Percentiles rank a stretch among this genome's conserved stretches.
Conservation (phyloP, 2,329 filamentous ascomycete species). For the Fusarium sp. region DNA sequence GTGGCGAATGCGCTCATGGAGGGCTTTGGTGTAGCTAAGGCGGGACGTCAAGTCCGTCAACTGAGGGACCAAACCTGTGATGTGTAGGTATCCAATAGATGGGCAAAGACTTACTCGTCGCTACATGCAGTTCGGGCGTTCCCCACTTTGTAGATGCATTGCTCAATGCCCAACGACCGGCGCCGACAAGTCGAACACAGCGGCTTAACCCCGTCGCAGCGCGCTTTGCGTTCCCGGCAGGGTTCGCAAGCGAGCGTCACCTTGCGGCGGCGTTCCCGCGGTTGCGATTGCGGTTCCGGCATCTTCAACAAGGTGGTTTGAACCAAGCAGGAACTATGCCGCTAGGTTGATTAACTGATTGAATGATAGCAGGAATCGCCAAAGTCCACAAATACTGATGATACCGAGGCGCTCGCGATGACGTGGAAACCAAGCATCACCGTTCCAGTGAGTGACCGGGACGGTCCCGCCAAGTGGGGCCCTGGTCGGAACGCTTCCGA, state of each 20-base stretch:
- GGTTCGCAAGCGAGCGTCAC: conserved; percentile 60
- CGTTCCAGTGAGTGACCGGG: no score
- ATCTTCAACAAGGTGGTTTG: no score
- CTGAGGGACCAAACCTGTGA: no score
- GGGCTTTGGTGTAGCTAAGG: conserved; percentile 1
- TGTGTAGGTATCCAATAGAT: background rate
- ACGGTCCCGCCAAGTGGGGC: no score
- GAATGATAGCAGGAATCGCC: no score
- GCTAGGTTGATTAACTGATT: no score
- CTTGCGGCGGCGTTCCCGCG: conserved; percentile 33
- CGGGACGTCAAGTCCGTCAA: no score
- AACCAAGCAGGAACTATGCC: no score
- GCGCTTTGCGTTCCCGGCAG: conserved; percentile 59
- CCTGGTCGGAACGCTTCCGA: no score
- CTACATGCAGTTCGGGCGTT: conserved; percentile 56
- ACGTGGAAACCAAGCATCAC: no score
- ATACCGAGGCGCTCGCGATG: no score
- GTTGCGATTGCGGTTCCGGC: background rate
- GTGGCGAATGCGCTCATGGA: background rate
- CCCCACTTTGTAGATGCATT: conserved; percentile 57
- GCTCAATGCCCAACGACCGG: conserved; percentile 51
- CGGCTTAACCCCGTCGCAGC: conserved; percentile 61
- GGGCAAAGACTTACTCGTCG: conserved; percentile 48
- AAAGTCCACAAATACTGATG: no score
- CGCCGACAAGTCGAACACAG: conserved; percentile 60